Evolutionary conservation across 208 protist species (phyloP).

Genomic region (Trypanosoma caninum): DNA sequence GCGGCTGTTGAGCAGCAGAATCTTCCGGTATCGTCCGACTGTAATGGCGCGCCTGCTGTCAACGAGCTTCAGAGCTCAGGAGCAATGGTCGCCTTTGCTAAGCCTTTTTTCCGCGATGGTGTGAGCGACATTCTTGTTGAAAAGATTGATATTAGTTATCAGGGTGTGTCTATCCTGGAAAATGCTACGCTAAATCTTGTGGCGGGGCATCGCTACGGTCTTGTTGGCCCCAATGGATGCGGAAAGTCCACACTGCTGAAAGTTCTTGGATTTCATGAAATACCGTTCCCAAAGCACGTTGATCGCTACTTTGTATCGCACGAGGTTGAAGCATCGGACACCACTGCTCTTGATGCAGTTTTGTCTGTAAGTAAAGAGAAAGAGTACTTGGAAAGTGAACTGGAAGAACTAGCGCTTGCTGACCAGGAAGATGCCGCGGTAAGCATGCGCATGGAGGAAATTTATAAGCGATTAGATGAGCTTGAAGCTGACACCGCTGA

Average conservation of each 20-base stretch:
- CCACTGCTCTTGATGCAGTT: slow-evolving; percentile 81
- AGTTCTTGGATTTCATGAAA: slow-evolving; percentile 80
- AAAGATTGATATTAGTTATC: slow-evolving; percentile 88
- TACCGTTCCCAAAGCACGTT: slow-evolving; percentile 93
- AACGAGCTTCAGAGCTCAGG: slow-evolving; percentile 46
- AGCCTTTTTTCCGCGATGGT: slow-evolving; percentile 74
- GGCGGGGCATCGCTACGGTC: slow-evolving; percentile 78
- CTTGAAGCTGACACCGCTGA: slow-evolving; percentile 89
- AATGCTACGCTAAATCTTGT: slow-evolving; percentile 86
- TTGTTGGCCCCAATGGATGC: slow-evolving; percentile 90
- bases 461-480: slow-evolving; percentile 93
- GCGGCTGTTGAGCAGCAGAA: slow-evolving; percentile 28
- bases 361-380: slow-evolving; percentile 82
- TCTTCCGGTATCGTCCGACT: neutral
- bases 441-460: slow-evolving; percentile 69
- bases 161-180: slow-evolving; percentile 77
- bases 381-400: slow-evolving; percentile 67
- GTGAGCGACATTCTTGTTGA: slow-evolving; percentile 87
- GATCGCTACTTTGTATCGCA: slow-evolving; percentile 97
- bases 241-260: slow-evolving; percentile 93
- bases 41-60: neutral
- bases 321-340: slow-evolving; percentile 91
- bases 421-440: slow-evolving; percentile 83
- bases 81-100: slow-evolving; percentile 84
- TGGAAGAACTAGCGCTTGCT: slow-evolving; percentile 77